phyloP scores from a whole-genome alignment of 2,329 filamentous ascomycete species.

The Sphaerulina populicola region DNA sequence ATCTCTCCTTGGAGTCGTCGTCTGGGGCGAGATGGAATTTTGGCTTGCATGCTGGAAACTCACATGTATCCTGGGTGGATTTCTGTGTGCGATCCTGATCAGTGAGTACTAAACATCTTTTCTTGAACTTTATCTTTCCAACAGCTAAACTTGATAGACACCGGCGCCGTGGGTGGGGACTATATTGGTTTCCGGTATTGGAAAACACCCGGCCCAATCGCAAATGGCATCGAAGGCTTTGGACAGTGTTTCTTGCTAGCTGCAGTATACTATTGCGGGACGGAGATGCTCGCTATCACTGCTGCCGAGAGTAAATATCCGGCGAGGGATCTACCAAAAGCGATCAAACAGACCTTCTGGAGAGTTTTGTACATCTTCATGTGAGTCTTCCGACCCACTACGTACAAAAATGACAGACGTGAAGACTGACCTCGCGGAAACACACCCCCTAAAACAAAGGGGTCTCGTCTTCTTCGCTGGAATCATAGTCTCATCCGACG shows the following conservation, averaged over 20 bases:
- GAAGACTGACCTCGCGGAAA: conserved; percentile 52
- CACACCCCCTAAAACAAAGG: background rate
- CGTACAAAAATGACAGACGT: conserved; percentile 55
- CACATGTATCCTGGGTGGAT: background rate
- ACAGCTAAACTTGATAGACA: conserved; percentile 28
- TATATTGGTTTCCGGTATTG: conserved; percentile 31
- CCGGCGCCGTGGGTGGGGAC: conserved; percentile 6
- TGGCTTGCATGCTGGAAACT: conserved; percentile 39
- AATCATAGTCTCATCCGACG: conserved; percentile 10
- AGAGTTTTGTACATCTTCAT: conserved; percentile 51
- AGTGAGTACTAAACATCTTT: conserved; percentile 37
- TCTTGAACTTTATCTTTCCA: conserved; percentile 37
- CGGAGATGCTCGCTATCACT: conserved; percentile 46
- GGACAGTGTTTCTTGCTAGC: conserved; percentile 39
- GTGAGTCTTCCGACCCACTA: conserved; percentile 58
- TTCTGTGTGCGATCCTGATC: conserved; percentile 19
- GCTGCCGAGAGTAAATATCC: conserved; percentile 48
- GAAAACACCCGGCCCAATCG: conserved; percentile 34
- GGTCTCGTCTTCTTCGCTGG: conserved; percentile 16
- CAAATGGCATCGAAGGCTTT: conserved; percentile 36
- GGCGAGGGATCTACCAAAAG: conserved; percentile 35
- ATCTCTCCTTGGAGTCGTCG: conserved; percentile 32
- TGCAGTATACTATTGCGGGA: conserved; percentile 44
- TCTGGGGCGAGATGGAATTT: conserved; percentile 40
- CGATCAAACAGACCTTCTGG: conserved; percentile 30